Conservation (phyloP, 768 basidiomycete species). For the Boletus rubescentipes region DNA sequence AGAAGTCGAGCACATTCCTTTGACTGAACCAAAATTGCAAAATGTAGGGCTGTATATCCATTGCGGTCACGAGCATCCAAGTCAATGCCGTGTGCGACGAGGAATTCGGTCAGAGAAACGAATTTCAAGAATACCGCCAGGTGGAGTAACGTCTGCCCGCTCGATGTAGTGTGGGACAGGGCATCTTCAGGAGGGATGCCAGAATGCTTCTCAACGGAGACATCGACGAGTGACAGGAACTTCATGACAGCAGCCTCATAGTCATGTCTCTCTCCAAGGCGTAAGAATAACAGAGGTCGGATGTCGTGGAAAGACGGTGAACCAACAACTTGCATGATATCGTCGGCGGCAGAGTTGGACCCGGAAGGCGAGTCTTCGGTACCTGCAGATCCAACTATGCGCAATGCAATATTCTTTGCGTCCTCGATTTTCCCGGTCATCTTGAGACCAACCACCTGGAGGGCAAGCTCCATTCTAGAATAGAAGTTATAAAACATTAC, state of each 20-base stretch:
- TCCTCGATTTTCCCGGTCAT: constrained; percentile 96
- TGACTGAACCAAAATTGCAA: constrained; percentile 70
- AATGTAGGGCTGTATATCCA: constrained; percentile 88
- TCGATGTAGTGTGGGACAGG: constrained; percentile 67
- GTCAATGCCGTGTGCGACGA: constrained; percentile 72
- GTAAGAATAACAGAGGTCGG: constrained; percentile 55
- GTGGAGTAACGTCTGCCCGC: constrained; percentile 88
- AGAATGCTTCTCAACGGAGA: constrained; percentile 45
- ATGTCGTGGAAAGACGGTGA: constrained; percentile 48
- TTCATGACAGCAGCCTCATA: constrained; percentile 79
- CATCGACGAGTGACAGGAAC: constrained; percentile 77
- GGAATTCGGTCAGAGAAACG: constrained; percentile 63
- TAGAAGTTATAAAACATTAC: constrained; percentile 13
- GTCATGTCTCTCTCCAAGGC: constrained; percentile 53
- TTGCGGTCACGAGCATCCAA: constrained; percentile 84
- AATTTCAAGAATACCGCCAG: constrained; percentile 81
- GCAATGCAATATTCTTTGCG: constrained; percentile 89
- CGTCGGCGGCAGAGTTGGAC: constrained; percentile 33
- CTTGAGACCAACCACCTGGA: constrained; percentile 93
- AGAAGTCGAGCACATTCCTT: constrained; percentile 63
- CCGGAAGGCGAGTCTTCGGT: constrained; percentile 43
- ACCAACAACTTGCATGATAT: constrained; percentile 59
- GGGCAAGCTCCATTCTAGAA: constrained; percentile 87
- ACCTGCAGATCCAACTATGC: constrained; percentile 80
- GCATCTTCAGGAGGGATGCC: constrained; percentile 49